phyloP scores from a whole-genome alignment of 306 rosid genomes.

The Quercus rubra region DNA sequence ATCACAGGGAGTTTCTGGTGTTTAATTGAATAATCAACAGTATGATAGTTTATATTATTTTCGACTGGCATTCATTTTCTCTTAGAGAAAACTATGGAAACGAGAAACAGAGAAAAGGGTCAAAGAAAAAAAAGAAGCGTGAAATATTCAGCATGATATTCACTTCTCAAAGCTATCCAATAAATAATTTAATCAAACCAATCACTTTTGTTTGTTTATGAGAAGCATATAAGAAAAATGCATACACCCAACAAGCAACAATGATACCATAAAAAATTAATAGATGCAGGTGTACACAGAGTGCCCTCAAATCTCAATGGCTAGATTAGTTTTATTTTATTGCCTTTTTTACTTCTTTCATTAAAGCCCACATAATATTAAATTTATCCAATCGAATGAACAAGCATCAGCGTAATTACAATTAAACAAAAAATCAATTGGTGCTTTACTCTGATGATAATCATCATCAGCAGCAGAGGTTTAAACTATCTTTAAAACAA shows the following conservation, averaged over 20 bases:
- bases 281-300: no score
- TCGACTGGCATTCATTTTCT: not conserved
- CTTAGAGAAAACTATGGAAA: not conserved
- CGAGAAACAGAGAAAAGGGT: not conserved
- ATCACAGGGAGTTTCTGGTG: not conserved
- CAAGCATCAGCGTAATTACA: no score
- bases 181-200: not conserved
- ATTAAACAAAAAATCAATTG: no score
- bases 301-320: no score
- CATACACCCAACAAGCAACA: not conserved
- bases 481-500: no score
- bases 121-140: not conserved
- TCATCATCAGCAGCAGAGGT: no score
- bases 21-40: not conserved
- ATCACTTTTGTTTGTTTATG: not conserved
- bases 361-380: no score
- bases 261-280: no score
- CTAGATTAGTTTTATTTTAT: no score
- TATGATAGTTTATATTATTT: not conserved
- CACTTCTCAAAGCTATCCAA: not conserved
- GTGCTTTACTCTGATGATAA: no score
- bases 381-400: no score
- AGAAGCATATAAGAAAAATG: not conserved
- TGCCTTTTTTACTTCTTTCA: no score
- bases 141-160: not conserved